Evolutionary conservation across 805 yeast species (phyloP), one percentile per base, ranked within the genome.

Genomic region (Kurtzmaniella cleridarum): DNA sequence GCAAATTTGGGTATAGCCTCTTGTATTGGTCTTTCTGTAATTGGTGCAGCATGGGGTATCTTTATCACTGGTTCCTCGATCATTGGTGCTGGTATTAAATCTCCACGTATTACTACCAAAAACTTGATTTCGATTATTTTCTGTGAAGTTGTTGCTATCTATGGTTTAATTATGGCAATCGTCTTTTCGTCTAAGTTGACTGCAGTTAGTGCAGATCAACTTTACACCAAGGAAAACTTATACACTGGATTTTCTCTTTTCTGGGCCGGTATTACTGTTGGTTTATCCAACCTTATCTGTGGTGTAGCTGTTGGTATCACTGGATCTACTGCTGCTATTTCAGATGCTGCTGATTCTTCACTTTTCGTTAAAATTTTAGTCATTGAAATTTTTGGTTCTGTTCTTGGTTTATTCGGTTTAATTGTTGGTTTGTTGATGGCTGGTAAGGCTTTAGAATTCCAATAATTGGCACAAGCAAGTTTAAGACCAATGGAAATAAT

Each of bases 31-130:
- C 75, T 93, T 43, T 82, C 95, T 35, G 97, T 93, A 12, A 83
- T 90, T 31, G 98, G 98, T 30, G 98, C 98, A 12, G 98, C 98
- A 4, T 93, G 98, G 98, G 98, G 98, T 47, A 93, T 93, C 50
- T 93, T 91, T 61, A 77, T 93, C 45, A 91, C 98, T 2, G 98
- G 98, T 30, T 74, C 96, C 1, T 80, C 96, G 23, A 86, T 93
- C 51, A 67, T 93, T 45, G 98, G 98, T 52, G 98, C 98, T 2
- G 98, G 98, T 71, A 97, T 93, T 43, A 86, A 86, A 62, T 93
- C 96, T 11, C 98, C 98, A 38, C 75, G 98, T 60, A 95, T 93
- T 59, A 90, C 98, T 32, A 93, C 98, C 40, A 93, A 93, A 73
- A 93, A 93, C 62, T 77, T 93, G 60, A 95, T 93, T 48, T 85